phyloP scores from a whole-genome alignment of 2,329 filamentous ascomycete genomes.

The Pseudogymnoascus sp. region DNA sequence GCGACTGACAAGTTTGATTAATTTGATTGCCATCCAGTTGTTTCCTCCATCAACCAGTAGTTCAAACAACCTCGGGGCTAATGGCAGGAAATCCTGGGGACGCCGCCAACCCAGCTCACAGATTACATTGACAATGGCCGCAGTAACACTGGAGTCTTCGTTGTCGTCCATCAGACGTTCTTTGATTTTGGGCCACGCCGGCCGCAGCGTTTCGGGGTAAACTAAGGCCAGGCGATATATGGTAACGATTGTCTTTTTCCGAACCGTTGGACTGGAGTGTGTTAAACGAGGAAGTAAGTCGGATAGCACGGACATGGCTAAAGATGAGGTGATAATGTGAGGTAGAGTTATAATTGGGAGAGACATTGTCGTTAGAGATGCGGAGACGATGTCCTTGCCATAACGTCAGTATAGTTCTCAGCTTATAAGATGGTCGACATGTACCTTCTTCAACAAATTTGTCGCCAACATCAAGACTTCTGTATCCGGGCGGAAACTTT shows the following conservation, averaged over 20 bases:
- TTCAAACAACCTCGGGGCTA: conserved; percentile 88
- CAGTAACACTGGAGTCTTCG: conserved; percentile 88
- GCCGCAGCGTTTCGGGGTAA: conserved; percentile 88
- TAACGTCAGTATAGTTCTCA: conserved; percentile 9
- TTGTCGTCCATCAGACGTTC: conserved; percentile 83
- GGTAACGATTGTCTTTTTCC: conserved; percentile 95
- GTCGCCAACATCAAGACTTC: conserved; percentile 97
- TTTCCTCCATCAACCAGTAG: conserved; percentile 86
- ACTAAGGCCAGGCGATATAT: conserved; percentile 89
- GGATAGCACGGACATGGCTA: conserved; percentile 81
- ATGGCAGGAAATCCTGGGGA: conserved; percentile 85
- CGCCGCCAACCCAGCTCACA: conserved; percentile 93
- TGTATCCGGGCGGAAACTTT: conserved; percentile 92
- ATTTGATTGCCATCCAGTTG: conserved; percentile 99
- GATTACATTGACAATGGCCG: conserved; percentile 92
- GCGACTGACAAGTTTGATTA: conserved; percentile 79
- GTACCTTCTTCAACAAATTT: conserved; percentile 88
- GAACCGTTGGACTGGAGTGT: conserved; percentile 76
- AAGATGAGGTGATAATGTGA: conserved; percentile 85
- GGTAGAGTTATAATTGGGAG: conserved; percentile 86
- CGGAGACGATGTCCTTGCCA: conserved; percentile 62
- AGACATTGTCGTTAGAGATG: conserved; percentile 69
- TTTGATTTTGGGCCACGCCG: conserved; percentile 96
- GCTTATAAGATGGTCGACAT: neutral
- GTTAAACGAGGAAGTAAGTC: conserved; percentile 81